Percentiles rank a stretch among this genome's conserved stretches.
These are phyloP conservation scores for Chaetomium sp. DNA, from an alignment of 2,329 filamentous ascomycete species.

Conservation along the genomic window DNA sequence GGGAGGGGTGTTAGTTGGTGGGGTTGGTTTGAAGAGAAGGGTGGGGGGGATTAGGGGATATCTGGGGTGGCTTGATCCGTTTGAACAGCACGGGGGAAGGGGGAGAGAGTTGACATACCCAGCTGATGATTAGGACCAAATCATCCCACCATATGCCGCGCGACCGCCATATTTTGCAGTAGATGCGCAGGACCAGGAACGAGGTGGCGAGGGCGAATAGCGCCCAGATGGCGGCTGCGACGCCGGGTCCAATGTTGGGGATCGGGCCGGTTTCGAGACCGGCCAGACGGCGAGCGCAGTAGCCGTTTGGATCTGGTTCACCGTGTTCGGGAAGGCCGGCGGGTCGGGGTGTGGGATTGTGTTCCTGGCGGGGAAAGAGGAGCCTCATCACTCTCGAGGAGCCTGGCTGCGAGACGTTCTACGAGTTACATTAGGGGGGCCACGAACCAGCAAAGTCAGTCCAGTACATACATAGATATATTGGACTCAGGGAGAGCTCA, in stretches of 20 bases:
- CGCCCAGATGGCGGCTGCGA: conserved; percentile 21
- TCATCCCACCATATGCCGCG: conserved; percentile 33
- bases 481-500: not conserved
- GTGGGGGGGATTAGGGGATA: not conserved
- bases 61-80: not conserved
- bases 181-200: conserved; percentile 29
- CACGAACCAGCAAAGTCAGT: not conserved
- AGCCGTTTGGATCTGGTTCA: not conserved
- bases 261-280: conserved; percentile 4
- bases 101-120: conserved; percentile 9
- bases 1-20: not conserved
- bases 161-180: conserved; percentile 28
- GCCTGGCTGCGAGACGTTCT: not conserved
- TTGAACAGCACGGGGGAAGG: too few relatives aligned
- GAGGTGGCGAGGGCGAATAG: conserved; percentile 16
- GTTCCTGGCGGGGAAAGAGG: not conserved
- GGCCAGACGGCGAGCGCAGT: conserved; percentile 5
- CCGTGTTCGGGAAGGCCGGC: not conserved
- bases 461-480: not conserved
- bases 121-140: conserved; percentile 23
- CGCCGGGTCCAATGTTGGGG: conserved; percentile 8
- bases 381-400: not conserved
- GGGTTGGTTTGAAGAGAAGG: not conserved
- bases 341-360: not conserved
- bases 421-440: not conserved